phyloP scores from a whole-genome alignment of 2,329 filamentous ascomycete species.

The Alternaria solani region DNA sequence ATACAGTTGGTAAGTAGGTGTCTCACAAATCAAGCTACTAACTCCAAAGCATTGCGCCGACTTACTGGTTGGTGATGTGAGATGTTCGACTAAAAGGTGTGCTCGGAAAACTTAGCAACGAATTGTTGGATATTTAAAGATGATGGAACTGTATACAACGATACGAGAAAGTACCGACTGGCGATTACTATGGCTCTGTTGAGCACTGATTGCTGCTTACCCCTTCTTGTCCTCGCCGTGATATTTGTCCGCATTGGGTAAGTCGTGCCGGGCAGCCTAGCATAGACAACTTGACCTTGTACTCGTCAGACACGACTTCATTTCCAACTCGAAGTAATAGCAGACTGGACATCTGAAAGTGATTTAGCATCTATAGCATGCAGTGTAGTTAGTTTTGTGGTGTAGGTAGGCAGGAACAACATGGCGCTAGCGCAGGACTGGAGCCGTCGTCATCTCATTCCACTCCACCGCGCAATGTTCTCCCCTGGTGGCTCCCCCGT shows the following conservation, averaged over 20 bases:
- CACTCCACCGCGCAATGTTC: not conserved
- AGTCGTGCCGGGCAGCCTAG: constrained; percentile 27
- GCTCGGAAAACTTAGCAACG: not conserved
- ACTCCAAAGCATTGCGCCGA: not conserved
- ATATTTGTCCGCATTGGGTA: constrained; percentile 29
- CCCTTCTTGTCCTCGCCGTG: constrained; percentile 19
- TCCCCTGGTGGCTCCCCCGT: not conserved
- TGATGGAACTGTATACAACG: not conserved
- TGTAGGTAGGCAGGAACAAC: not conserved
- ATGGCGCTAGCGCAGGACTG: not conserved
- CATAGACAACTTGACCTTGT: constrained; percentile 20
- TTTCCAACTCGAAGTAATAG: not conserved
- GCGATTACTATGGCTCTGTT: constrained; percentile 11
- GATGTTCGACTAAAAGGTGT: not conserved
- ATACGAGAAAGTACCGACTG: not conserved
- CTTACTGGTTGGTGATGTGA: constrained; percentile 1
- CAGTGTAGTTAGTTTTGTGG: not conserved
- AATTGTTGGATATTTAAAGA: not conserved
- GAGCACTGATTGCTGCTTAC: constrained; percentile 8
- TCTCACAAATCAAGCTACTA: not conserved
- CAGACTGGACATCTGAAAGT: not conserved
- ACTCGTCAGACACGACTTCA: not conserved
- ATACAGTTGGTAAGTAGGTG: not conserved
- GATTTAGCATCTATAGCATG: not conserved
- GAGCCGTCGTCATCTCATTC: not conserved